These are phyloP conservation scores for Sporobolomyces phaffii DNA, from an alignment of 768 basidiomycete genomes.

Conservation along the genomic window DNA sequence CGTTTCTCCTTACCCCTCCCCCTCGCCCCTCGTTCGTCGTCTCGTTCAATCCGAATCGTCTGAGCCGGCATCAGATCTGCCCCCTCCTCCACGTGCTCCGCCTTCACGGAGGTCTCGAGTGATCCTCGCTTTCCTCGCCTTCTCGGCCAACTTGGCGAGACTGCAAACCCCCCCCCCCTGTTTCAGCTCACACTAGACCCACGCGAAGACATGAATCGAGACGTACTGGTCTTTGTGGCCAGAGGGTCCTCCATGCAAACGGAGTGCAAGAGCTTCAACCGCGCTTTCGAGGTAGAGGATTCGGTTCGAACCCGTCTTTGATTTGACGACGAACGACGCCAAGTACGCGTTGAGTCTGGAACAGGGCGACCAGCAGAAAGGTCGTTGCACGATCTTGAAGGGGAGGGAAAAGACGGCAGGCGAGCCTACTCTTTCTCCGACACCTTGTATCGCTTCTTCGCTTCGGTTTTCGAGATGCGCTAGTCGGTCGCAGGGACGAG, in stretches of 20 bases:
- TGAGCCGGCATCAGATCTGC: too few relatives aligned
- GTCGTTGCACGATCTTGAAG: too few relatives aligned
- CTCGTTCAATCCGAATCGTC: too few relatives aligned
- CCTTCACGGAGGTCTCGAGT: too few relatives aligned
- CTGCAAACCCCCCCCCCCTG: too few relatives aligned
- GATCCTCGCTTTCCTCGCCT: too few relatives aligned
- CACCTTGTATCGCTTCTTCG: conserved; percentile 13
- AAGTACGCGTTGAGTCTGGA: not conserved
- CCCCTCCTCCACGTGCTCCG: too few relatives aligned
- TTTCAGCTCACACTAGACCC: too few relatives aligned
- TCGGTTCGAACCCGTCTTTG: not conserved
- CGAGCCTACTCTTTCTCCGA: conserved; percentile 5
- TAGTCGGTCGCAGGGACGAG: not conserved
- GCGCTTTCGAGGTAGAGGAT: conserved; percentile 16
- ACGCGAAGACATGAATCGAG: not conserved
- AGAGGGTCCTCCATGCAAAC: conserved; percentile 4
- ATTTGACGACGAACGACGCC: not conserved
- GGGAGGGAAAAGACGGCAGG: not conserved
- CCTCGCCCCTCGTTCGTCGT: too few relatives aligned
- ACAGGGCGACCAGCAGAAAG: too few relatives aligned
- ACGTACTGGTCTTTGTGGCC: not conserved
- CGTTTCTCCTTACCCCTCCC: too few relatives aligned
- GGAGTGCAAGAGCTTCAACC: conserved; percentile 19
- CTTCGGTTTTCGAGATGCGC: conserved; percentile 24
- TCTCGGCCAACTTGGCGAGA: too few relatives aligned